phyloP scores from a whole-genome alignment of 768 basidiomycete species.

The Tulasnella sp. region DNA sequence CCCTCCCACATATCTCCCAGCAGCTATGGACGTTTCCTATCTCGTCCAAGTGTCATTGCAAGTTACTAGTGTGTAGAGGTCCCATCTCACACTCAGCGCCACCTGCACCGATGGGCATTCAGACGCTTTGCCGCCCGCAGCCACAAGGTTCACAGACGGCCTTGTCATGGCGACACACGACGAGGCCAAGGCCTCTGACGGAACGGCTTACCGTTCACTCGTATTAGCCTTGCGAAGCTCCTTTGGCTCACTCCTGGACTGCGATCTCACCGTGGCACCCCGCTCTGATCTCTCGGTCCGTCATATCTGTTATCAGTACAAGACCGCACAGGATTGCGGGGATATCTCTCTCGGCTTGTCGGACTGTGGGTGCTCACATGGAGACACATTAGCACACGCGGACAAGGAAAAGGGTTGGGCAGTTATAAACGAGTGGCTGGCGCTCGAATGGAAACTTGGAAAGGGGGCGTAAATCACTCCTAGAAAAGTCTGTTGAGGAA shows the following conservation, averaged over 20 bases:
- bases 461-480: neutral
- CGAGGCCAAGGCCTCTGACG: conserved; percentile 13
- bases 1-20: neutral
- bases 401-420: conserved; percentile 1
- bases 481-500: conserved; percentile 10
- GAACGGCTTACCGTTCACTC: conserved; percentile 10
- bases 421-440: neutral
- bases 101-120: neutral
- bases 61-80: neutral
- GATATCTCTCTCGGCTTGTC: conserved; percentile 6
- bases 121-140: neutral
- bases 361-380: conserved; percentile 4
- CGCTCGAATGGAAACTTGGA: neutral
- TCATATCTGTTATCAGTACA: conserved; percentile 18
- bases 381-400: conserved; percentile 18
- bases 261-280: conserved; percentile 17
- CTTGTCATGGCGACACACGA: conserved; percentile 6
- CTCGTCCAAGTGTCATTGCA: neutral
- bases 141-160: conserved; percentile 19
- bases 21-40: neutral
- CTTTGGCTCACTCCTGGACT: neutral
- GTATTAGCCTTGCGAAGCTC: conserved; percentile 14
- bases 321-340: conserved; percentile 18
- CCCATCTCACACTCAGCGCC: conserved; percentile 11
- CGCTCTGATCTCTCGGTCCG: conserved; percentile 10